These are phyloP conservation scores for Magnusiomyces paraingens DNA, from an alignment of 1,139 yeast genomes.

Conservation along the genomic window DNA sequence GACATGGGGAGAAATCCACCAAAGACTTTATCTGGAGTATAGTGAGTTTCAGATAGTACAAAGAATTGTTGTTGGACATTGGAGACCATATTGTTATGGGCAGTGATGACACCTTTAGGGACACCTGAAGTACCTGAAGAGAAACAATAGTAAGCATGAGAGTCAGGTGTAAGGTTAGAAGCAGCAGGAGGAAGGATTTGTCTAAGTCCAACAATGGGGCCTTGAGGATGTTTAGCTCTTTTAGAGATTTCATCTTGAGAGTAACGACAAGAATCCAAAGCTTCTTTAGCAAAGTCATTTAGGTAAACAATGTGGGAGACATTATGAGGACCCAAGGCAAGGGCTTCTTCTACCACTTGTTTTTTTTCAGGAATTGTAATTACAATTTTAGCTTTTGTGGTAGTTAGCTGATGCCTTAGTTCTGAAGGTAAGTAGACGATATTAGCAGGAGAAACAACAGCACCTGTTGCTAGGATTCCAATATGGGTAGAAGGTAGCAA, in stretches of 20 bases:
- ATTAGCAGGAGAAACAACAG: conserved; percentile 24
- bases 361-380: conserved; percentile 18
- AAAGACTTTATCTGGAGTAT: conserved; percentile 14
- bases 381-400: conserved; percentile 19
- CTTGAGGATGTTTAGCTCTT: neutral
- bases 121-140: conserved; percentile 74
- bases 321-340: neutral
- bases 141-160: conserved; percentile 40
- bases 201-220: conserved; percentile 5
- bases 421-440: conserved; percentile 23
- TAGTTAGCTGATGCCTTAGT: conserved; percentile 23
- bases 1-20: conserved; percentile 34
- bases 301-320: neutral
- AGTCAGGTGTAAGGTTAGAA: conserved; percentile 15
- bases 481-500: conserved; percentile 15
- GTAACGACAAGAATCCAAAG: too few species aligned
- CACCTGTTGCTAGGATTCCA: conserved; percentile 23
- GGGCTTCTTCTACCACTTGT: neutral
- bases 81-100: conserved; percentile 41
- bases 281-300: neutral
- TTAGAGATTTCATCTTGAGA: neutral
- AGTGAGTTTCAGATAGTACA: conserved; percentile 12
- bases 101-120: conserved; percentile 66
- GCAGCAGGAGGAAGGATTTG: neutral
- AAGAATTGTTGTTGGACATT: conserved; percentile 25